Base-by-base conservation (phyloP, 2,329 filamentous ascomycete species). In the Madurella mycetomatis region DNA sequence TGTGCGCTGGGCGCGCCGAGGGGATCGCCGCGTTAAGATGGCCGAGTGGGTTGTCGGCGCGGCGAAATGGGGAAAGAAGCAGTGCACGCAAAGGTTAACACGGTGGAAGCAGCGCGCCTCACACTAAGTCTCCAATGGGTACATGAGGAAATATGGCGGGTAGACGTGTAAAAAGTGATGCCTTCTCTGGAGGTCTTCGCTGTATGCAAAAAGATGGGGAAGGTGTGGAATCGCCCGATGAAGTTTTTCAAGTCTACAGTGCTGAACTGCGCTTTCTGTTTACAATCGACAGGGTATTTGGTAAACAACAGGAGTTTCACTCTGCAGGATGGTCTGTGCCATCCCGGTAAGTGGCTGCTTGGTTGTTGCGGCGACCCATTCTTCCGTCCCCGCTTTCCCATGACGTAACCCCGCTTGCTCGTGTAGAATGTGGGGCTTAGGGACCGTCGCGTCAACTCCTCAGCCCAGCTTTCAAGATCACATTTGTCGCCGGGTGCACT, bases 361-460 rank as follows among this genome's bases (percentile, higher is more conserved):
- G 44, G 60, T 56, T 41, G 54, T 58, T 60, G 51, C 54, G 53
- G 47, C 40, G 52, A 51, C 42, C 43, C 41, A 52, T 52, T 58
- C 47, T 49, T 56, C 47, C 47, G 41, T 15, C 42, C 44, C 50
- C 51, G 41, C 41, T 44, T 19, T 19, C 2, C 4, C 8, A 47
- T 62, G 60, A 61, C 58, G 57, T 62, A 57, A 52, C 47, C 53
- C 51, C 47, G 8, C 48, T 44, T 19, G 40, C 43, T 18, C 13
- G 9, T 42, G n/a, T 7, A 31, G 34, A 46, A 13, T 55, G 19
- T 49, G 44, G 44, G 47, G 16, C 47, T 30, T 18, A n/a, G 19
- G 25, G 15, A 32, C 41, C 32, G 61, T 55, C 60, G 60, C 61
- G 61, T 62, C 60, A 58, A 59, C 55, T 57, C 15, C 15, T 39